phyloP scores from a whole-genome alignment of 163 green algal species.

The Chloromonas sp. region DNA sequence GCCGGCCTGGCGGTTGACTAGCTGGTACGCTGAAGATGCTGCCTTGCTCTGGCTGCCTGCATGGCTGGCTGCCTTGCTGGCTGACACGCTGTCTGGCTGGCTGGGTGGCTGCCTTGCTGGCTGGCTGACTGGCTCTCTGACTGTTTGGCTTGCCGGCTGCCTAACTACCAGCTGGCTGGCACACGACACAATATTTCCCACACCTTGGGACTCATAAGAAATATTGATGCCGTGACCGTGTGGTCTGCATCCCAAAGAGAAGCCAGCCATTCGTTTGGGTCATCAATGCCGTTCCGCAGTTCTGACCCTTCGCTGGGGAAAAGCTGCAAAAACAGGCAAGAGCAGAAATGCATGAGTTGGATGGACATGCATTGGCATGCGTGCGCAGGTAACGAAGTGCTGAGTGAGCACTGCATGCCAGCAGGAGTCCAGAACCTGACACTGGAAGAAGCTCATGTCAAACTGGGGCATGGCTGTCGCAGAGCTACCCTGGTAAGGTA shows the following conservation, averaged over 20 bases:
- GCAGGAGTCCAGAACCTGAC: not conserved
- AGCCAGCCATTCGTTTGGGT: not conserved
- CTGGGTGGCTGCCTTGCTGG: not conserved
- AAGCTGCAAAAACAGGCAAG: not conserved
- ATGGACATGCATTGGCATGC: too few species aligned
- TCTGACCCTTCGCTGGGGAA: not conserved
- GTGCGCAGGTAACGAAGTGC: too few species aligned
- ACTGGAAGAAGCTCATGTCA: not conserved
- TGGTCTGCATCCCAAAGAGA: constrained; percentile 34
- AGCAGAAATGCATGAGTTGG: not conserved
- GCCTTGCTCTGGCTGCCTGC: too few species aligned
- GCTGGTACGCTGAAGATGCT: not conserved
- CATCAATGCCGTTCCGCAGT: not conserved
- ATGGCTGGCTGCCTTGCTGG: too few species aligned
- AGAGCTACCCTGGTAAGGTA: not conserved
- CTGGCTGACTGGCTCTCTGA: not conserved
- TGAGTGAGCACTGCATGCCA: too few species aligned
- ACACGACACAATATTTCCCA: too few species aligned
- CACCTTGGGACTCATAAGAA: constrained; percentile 48
- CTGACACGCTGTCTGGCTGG: too few species aligned
- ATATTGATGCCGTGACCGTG: constrained; percentile 25
- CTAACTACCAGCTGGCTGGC: too few species aligned
- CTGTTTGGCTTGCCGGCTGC: too few species aligned
- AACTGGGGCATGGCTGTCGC: not conserved
- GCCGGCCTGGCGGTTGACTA: not conserved